phyloP scores from a whole-genome alignment of 1,139 yeast species.

The Wickerhamomyces sp. region DNA sequence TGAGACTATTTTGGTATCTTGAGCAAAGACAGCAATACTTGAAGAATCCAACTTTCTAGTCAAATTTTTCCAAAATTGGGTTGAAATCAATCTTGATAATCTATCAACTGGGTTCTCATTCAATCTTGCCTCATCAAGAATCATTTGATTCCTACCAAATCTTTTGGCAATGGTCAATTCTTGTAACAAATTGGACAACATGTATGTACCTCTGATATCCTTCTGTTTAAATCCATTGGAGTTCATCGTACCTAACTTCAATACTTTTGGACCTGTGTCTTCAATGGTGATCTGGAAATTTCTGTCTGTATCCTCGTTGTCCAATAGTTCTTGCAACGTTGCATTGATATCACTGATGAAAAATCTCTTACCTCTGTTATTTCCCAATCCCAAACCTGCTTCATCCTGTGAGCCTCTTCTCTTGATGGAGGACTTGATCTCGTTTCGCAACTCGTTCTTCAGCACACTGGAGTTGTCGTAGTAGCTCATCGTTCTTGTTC shows the following conservation, averaged over 20 bases:
- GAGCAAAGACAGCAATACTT: constrained; percentile 63
- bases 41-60: constrained; percentile 67
- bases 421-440: constrained; percentile 24
- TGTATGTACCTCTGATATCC: constrained; percentile 83
- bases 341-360: constrained; percentile 70
- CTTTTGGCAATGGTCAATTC: constrained; percentile 85
- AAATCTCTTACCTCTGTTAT: constrained; percentile 43
- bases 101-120: constrained; percentile 86
- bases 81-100: constrained; percentile 65
- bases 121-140: constrained; percentile 76
- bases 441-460: constrained; percentile 14
- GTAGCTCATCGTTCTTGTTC: constrained; percentile 46
- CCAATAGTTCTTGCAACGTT: constrained; percentile 64
- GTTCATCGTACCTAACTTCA: constrained; percentile 77
- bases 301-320: constrained; percentile 80
- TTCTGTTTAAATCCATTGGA: constrained; percentile 73
- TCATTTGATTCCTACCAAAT: constrained; percentile 70
- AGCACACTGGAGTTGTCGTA: constrained; percentile 23
- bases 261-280: constrained; percentile 88
- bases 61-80: constrained; percentile 76
- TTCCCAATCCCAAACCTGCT: constrained; percentile 27
- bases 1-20: constrained; percentile 72
- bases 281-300: constrained; percentile 89
- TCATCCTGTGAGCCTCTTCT: constrained; percentile 73
- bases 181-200: constrained; percentile 83